Base-by-base conservation (phyloP, 2,329 filamentous ascomycete species). In the Seiridium unicorne region DNA sequence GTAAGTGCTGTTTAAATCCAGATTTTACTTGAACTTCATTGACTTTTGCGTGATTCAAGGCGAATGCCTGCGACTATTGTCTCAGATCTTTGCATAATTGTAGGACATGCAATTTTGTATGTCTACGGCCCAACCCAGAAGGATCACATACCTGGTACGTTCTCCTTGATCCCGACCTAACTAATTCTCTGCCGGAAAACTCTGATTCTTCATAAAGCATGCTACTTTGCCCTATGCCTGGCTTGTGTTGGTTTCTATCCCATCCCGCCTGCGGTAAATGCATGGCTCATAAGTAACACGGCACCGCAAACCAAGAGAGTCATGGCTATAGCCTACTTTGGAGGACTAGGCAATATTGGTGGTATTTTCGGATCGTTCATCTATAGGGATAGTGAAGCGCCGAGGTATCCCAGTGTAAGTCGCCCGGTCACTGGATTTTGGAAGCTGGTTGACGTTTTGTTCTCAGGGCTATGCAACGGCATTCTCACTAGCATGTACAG, bases 171-270 rank as follows among this genome's bases (percentile, higher is more conserved):
- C 18, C 18, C 18, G 2, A 26, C 18, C 18, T 26, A 26, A 1
- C 18, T 26, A 26, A 26, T 26, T 26, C 18, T 26, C 18, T 26
- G 18, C 18, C 18, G 18, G 18, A 26, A 26, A 26, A 26, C 18
- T 26, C 18, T 26, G 18, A 26, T 26, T 26, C 51, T 3, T 9
- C 9, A 34, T 40, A 38, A 10, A 54, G 51, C 36, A 36, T 54
- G 51, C n/a, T 54, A 55, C n/a, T 55, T 55, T 34, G 40, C 53
- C n/a, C 40, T 55, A 9, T 55, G 53, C 26, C 53, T 55, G 32
- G 53, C 53, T 13, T 55, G 53, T 55, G 53, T 55, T 18, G 53
- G 53, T 9, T 55, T 55, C 40, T 55, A 55, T 40, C 53, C 53
- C 1, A 55, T 55, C 7, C 53, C 40, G 7, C 53, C 40, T 9